These are phyloP conservation scores for Malassezia caprae DNA, from an alignment of 1,284 basidiomycete genomes.

Conservation along the genomic window DNA sequence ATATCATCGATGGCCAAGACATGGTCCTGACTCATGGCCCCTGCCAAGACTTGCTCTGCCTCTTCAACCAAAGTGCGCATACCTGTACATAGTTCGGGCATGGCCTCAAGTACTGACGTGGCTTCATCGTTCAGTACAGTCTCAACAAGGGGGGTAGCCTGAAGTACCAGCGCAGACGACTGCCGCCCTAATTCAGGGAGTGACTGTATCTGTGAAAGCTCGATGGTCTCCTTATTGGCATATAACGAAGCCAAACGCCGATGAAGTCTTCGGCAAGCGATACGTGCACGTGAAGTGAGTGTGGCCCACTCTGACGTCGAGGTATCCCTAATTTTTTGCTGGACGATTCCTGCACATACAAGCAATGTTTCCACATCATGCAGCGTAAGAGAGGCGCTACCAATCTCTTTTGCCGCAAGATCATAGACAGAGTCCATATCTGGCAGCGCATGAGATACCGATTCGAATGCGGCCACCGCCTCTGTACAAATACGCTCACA, in stretches of 20 bases:
- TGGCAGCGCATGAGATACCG: slow-evolving; percentile 48
- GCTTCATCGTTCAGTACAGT: slow-evolving; percentile 6
- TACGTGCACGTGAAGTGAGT: background rate
- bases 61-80: slow-evolving; percentile 61
- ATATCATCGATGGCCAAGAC: slow-evolving; percentile 21
- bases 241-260: slow-evolving; percentile 34
- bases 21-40: slow-evolving; percentile 9
- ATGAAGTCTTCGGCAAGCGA: slow-evolving; percentile 24
- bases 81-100: background rate
- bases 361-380: slow-evolving; percentile 45
- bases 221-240: slow-evolving; percentile 35
- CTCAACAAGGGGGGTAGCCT: slow-evolving; percentile 26
- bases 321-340: slow-evolving; percentile 29
- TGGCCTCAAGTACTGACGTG: background rate
- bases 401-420: slow-evolving; percentile 41
- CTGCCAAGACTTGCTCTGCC: background rate
- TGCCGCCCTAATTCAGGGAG: slow-evolving; percentile 32
- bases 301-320: slow-evolving; percentile 8
- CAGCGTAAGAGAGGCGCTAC: slow-evolving; percentile 35
- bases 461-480: slow-evolving; percentile 36
- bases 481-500: slow-evolving; percentile 72
- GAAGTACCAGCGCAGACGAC: slow-evolving; percentile 33
- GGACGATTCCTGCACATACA: slow-evolving; percentile 34
- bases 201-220: slow-evolving; percentile 29
- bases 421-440: slow-evolving; percentile 55